Percentiles rank a stretch among this genome's conserved stretches.
Conservation (phyloP, 768 basidiomycete species). For the Lentinula sp. region DNA sequence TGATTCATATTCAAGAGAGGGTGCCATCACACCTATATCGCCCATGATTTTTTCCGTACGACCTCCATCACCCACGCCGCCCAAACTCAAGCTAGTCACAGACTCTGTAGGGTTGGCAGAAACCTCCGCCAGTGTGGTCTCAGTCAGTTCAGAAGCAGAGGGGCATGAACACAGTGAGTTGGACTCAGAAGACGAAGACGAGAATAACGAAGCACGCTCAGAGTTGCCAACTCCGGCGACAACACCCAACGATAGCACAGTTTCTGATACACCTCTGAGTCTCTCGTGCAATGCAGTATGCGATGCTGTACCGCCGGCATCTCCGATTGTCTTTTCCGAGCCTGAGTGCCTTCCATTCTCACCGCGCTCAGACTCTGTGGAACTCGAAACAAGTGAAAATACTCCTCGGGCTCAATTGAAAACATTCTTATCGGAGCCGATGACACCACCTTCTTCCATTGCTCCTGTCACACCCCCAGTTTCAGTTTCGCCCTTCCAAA, state of each 20-base stretch:
- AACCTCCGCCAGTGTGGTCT: background rate
- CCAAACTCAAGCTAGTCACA: background rate
- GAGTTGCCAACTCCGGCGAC: background rate
- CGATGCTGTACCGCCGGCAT: background rate
- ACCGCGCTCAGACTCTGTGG: background rate
- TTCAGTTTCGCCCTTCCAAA: background rate
- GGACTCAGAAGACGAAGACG: background rate
- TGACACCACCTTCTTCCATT: background rate
- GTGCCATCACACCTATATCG: background rate
- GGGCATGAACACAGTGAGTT: background rate
- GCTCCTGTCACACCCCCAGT: background rate
- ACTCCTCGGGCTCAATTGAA: background rate
- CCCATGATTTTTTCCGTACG: conserved; percentile 4
- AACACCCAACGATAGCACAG: background rate
- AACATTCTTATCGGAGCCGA: background rate
- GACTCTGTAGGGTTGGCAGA: background rate
- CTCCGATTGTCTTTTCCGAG: conserved; percentile 1
- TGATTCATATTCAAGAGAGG: background rate
- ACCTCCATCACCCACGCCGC: background rate
- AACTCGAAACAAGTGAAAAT: background rate
- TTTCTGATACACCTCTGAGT: background rate
- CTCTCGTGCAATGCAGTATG: background rate
- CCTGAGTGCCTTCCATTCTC: background rate
- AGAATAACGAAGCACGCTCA: background rate
- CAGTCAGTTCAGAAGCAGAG: background rate